phyloP scores from a whole-genome alignment of 2,329 filamentous ascomycete species.

The Teratosphaeria pseudoeucalypti region DNA sequence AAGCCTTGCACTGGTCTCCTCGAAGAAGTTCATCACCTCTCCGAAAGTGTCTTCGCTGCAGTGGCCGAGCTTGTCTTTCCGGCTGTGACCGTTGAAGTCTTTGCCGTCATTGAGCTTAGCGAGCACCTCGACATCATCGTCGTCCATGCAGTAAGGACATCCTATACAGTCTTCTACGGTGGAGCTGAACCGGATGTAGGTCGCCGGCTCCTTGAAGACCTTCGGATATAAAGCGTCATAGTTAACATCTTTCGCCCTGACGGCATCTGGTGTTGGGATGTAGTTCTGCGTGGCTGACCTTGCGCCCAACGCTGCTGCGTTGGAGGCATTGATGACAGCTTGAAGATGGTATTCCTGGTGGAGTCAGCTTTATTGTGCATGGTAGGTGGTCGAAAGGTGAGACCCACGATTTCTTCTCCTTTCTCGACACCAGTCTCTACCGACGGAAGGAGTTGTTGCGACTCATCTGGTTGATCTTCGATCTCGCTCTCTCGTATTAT shows the following conservation, averaged over 20 bases:
- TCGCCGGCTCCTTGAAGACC: constrained; percentile 70
- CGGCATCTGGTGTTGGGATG: constrained; percentile 58
- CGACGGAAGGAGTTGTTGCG: constrained; percentile 68
- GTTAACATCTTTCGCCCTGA: constrained; percentile 51
- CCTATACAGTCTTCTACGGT: constrained; percentile 93
- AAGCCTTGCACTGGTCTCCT: constrained; percentile 71
- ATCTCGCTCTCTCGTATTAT: constrained; percentile 86
- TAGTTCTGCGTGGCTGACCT: constrained; percentile 48
- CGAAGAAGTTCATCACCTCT: constrained; percentile 87
- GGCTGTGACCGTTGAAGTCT: constrained; percentile 19
- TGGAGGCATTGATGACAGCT: constrained; percentile 60
- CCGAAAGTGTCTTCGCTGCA: constrained; percentile 90
- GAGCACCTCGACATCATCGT: constrained; percentile 78
- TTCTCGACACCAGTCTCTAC: constrained; percentile 96
- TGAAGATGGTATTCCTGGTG: constrained; percentile 88
- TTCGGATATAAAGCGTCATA: constrained; percentile 84
- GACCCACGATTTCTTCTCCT: constrained; percentile 89
- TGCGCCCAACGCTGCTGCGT: constrained; percentile 43
- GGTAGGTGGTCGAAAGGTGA: neutral
- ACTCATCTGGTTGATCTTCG: constrained; percentile 65
- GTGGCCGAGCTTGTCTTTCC: constrained; percentile 37
- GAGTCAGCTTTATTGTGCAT: neutral
- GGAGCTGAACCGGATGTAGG: constrained; percentile 95
- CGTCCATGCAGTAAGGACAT: constrained; percentile 86
- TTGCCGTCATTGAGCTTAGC: constrained; percentile 73